phyloP scores from a whole-genome alignment of 805 yeast species.

The Kazachstania kunashirensis region DNA sequence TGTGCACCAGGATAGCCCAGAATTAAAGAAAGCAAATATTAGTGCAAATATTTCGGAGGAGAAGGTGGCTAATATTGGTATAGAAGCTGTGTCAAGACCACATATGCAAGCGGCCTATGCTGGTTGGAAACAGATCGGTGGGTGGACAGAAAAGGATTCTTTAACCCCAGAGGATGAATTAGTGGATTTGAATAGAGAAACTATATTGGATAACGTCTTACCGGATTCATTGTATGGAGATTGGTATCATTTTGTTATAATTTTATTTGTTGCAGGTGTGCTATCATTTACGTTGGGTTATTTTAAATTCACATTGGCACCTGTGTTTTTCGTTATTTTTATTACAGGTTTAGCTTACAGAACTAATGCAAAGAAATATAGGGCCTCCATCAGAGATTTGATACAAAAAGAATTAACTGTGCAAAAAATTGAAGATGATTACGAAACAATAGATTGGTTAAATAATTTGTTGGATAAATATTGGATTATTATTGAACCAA shows the following conservation, averaged over 20 bases:
- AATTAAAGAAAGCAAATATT: constrained; percentile 3
- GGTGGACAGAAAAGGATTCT: constrained; percentile 64
- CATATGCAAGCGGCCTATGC: constrained; percentile 48
- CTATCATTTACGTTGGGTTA: constrained; percentile 74
- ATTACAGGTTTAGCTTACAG: constrained; percentile 65
- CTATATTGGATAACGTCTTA: constrained; percentile 64
- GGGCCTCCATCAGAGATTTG: constrained; percentile 62
- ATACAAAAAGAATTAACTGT: constrained; percentile 82
- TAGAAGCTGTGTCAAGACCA: constrained; percentile 11
- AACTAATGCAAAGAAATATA: constrained; percentile 70
- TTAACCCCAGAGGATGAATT: constrained; percentile 60
- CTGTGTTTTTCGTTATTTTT: constrained; percentile 64
- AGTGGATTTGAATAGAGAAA: constrained; percentile 61
- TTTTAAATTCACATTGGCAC: constrained; percentile 66
- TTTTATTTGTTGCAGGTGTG: constrained; percentile 55
- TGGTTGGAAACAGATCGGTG: constrained; percentile 93
- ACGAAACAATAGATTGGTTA: constrained; percentile 93
- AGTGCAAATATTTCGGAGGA: constrained; percentile 18
- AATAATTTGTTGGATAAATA: constrained; percentile 81
- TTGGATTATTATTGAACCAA: constrained; percentile 88
- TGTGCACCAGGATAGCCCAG: not conserved
- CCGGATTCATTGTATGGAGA: constrained; percentile 81
- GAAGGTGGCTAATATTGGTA: constrained; percentile 14
- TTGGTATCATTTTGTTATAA: constrained; percentile 89
- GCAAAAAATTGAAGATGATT: constrained; percentile 73